Percentiles rank a stretch among this genome's conserved stretches.
Evolutionary conservation across 2,329 filamentous ascomycete genomes (phyloP).

Genomic region (Metarhizium rileyi): DNA sequence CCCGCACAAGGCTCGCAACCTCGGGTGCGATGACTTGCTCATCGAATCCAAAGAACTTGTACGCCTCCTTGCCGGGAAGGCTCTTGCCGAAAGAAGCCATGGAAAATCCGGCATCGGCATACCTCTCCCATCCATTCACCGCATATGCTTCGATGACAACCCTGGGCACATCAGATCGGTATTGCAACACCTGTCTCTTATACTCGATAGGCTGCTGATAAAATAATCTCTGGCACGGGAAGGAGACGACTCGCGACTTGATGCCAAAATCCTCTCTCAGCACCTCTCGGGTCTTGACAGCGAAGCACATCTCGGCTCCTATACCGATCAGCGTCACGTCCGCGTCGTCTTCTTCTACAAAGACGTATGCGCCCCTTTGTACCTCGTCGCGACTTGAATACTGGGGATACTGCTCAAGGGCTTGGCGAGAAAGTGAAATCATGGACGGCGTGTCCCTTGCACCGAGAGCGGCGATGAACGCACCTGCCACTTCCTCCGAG

Average conservation of each 20-base stretch:
- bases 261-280: conserved; percentile 29
- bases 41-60: conserved; percentile 47
- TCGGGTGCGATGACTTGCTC: conserved; percentile 28
- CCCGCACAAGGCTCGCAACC: conserved; percentile 23
- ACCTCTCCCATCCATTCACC: conserved; percentile 49
- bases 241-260: conserved; percentile 30
- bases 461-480: conserved; percentile 39
- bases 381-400: conserved; percentile 30
- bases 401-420: conserved; percentile 28
- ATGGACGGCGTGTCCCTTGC: conserved; percentile 31
- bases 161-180: conserved; percentile 32
- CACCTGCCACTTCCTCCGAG: conserved; percentile 46
- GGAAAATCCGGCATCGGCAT: conserved; percentile 45
- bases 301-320: conserved; percentile 25
- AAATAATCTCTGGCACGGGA: conserved; percentile 36
- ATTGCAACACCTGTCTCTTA: conserved; percentile 32
- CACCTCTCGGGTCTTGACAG: conserved; percentile 22
- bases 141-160: conserved; percentile 53
- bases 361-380: conserved; percentile 35
- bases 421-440: conserved; percentile 38
- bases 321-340: conserved; percentile 35
- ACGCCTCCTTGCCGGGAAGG: conserved; percentile 42
- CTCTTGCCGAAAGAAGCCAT: conserved; percentile 47
- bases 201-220: conserved; percentile 33
- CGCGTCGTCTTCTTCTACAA: conserved; percentile 31